Evolutionary conservation across 106 monocot species (phyloP), one percentile per base, ranked within the genome.

Genomic region (Phalaenopsis aphrodite): DNA sequence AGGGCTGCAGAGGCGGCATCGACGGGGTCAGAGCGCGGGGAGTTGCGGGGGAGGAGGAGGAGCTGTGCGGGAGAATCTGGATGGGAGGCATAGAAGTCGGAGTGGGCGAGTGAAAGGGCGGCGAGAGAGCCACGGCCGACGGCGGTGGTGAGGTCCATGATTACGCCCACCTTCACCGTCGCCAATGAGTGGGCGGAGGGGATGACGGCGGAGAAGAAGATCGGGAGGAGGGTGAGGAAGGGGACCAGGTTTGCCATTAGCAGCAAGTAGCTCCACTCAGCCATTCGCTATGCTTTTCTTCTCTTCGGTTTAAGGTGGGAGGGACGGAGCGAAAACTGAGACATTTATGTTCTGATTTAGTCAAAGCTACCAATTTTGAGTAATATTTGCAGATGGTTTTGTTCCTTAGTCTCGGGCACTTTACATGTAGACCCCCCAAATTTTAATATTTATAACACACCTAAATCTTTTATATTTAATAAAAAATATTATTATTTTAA

Each of bases 71-170:
- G 57, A 74, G 79, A 84, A 56, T 78, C 68, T 18, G 45, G 46
- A 52, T 81, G 77, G 1, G 47, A 56, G 55, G 81, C 21, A 67
- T 90, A 85, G 83, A 90, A 90, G 55, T 87, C 90, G 11, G 85
- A 78, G 24, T 83, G 19, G 3, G 90, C 85, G 83, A 90, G 65
- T 8, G 48, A 56, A 47, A 90, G 79, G 61, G 85, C 82, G 69
- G 56, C 78, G 73, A 71, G 67, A 30, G 80, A 56, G 15, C 81
- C 64, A 3, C 81, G 83, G 52, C 87, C 90, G 0, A 72, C 65
- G 72, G 72, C n/a, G 1, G 83, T 58, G 12, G 39, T 78, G 41
- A 79, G 4, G 64, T 90, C 90, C 18, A 90, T 67, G 41, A 90
- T 72, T 41, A 90, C 81, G 6, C 90, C 90, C 1, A 90, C 83